phyloP scores from a whole-genome alignment of 192 early-diverging fungal species.

The Gamsiella multidivaricata region DNA sequence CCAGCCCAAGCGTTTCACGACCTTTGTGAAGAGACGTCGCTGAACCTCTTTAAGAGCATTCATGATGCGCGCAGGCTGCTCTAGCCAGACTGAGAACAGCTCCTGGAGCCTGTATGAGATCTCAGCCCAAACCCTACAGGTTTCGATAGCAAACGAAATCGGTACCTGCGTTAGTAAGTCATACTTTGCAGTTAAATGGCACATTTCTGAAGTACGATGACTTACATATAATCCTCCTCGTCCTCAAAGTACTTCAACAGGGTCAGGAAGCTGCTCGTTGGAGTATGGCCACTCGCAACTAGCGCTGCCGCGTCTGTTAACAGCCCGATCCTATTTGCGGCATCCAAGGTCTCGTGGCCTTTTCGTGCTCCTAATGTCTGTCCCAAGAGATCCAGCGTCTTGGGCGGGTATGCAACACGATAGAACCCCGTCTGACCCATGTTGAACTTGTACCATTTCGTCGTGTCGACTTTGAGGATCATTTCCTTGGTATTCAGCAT shows the following conservation, averaged over 20 bases:
- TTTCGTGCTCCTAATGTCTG: slow-evolving; percentile 58
- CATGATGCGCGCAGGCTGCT: slow-evolving; percentile 66
- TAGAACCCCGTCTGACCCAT: slow-evolving; percentile 83
- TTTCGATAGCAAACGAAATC: no score
- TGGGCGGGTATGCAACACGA: slow-evolving; percentile 80
- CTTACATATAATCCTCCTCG: slow-evolving; percentile 84
- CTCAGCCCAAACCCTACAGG: slow-evolving; percentile 70
- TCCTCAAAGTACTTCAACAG: slow-evolving; percentile 77
- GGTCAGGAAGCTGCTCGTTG: slow-evolving; percentile 78
- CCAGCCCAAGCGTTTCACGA: slow-evolving; percentile 71
- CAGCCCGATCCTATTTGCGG: slow-evolving; percentile 77
- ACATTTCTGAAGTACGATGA: background rate
- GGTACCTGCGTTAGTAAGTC: background rate
- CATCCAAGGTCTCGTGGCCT: slow-evolving; percentile 57
- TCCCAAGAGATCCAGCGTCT: slow-evolving; percentile 63
- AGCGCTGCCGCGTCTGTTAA: slow-evolving; percentile 86
- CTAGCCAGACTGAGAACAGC: slow-evolving; percentile 67
- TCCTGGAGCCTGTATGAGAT: slow-evolving; percentile 61
- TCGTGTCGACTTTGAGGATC: slow-evolving; percentile 61
- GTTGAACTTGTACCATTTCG: slow-evolving; percentile 90
- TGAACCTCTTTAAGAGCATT: slow-evolving; percentile 71
- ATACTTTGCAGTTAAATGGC: background rate
- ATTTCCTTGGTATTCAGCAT: slow-evolving; percentile 61
- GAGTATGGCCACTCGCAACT: slow-evolving; percentile 77
- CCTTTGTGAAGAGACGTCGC: slow-evolving; percentile 55